phyloP scores from a whole-genome alignment of 139 green algal species.

The Micractinium sp. region DNA sequence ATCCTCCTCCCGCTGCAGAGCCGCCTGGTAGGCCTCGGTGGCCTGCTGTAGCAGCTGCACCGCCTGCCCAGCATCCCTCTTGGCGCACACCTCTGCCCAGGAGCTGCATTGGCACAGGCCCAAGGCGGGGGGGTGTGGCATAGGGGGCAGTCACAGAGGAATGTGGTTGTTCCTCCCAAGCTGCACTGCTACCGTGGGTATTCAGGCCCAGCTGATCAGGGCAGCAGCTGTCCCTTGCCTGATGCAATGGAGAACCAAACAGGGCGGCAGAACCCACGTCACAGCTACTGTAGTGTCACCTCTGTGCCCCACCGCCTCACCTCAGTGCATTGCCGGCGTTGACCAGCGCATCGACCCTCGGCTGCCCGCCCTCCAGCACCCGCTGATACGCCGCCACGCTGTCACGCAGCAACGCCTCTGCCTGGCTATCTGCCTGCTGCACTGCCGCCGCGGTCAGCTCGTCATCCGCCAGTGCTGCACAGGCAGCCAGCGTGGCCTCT shows the following conservation, averaged over 20 bases:
- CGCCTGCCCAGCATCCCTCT: neutral
- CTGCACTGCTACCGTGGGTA: neutral
- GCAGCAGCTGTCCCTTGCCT: neutral
- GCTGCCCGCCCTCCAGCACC: constrained; percentile 39
- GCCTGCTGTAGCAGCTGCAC: constrained; percentile 47
- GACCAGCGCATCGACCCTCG: constrained; percentile 9
- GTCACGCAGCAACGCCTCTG: constrained; percentile 42
- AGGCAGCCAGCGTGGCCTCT: constrained; percentile 41
- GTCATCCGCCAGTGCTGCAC: constrained; percentile 41
- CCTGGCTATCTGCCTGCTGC: constrained; percentile 18
- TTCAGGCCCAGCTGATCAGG: neutral
- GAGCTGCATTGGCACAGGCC: constrained; percentile 9
- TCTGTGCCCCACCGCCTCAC: neutral
- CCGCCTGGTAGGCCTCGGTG: constrained; percentile 48
- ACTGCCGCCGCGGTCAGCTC: constrained; percentile 34
- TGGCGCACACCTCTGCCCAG: constrained; percentile 48
- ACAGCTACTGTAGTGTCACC: too few species aligned
- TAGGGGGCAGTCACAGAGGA: too few species aligned
- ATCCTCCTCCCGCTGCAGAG: constrained; percentile 67
- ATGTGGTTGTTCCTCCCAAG: neutral
- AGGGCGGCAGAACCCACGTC: neutral
- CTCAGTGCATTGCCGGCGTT: constrained; percentile 18
- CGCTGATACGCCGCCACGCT: constrained; percentile 56
- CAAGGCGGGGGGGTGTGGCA: neutral
- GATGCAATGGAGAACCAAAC: too few species aligned